Base-by-base conservation (phyloP, 257 asterid genomes). In the Solanum bulbocastanum region DNA sequence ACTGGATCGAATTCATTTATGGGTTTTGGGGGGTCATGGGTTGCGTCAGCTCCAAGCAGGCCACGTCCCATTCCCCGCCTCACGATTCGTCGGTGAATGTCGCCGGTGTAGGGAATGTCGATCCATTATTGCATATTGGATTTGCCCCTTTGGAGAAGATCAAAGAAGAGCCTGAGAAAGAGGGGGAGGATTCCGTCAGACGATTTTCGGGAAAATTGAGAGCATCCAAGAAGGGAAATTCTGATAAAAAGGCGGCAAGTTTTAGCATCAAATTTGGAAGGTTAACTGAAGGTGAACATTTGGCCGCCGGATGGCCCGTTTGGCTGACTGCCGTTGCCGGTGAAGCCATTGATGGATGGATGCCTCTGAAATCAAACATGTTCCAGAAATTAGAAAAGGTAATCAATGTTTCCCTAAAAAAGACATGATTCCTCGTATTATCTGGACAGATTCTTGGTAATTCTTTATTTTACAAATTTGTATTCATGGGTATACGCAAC, bases 21-120 rank as follows among this genome's bases (percentile, higher is more conserved):
- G 98, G 99, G 94, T 92, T 93, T 93, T 92, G 91, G 93, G 87
- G 92, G 94, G 94, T 90, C 92, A 95, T 96, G 99, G 99, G 99
- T 93, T 96, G 99, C 83, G 91, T 94, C 74, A 95, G 96, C 94
- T 96, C 98, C 89, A 96, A 94, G 92, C 93, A 95, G 56, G 92
- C 92, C 0, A 83, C 92, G 90, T 79, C 94, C 7, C 88, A 69
- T 69, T 68, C 71, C 87, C 84, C 88, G 84, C 83, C 88, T 88
- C 72, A 91, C 23, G 84, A 81, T 81, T 88, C 15, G 42, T 87
- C 60, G 71, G 87, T 39, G 85, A 89, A 6, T 27, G 33, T 25
- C 3, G 14, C 42, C 25, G 39, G 25, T 37, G 79, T 56, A 83
- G 86, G 71, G 65, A 87, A 86, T 88, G 68, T 30, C 60, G 90